Base-by-base conservation (phyloP, 768 basidiomycete species). In the Suillus clintonianus region DNA sequence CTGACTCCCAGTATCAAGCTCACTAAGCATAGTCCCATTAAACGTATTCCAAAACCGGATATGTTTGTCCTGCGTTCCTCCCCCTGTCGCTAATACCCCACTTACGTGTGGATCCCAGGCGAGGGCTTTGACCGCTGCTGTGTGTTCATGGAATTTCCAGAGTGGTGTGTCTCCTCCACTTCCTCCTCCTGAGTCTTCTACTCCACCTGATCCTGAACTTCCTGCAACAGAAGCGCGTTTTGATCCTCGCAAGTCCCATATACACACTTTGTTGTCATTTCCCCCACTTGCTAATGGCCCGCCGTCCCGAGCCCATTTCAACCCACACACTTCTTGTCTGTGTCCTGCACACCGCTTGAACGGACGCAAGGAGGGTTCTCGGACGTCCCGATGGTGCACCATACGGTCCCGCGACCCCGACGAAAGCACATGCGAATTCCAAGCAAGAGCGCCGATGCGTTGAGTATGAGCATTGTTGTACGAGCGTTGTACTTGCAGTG, bases 41-140 rank as follows among this genome's bases (percentile, higher is more conserved):
- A 86, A 80, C 8, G 91, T 92, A 73, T 99, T 99, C 97, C 97
- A 99, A 73, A 97, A 98, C 63, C 96, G 82, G 51, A 99, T 95
- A 72, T 95, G 97, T 77, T 96, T 97, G 74, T 99, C 97, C 69
- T 97, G 95, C n/a, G 97, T 99, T 9, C 97, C 97, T 11, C 97
- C 97, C 6, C 97, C 97, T 8, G 92, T 95, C 1, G 97, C 97
- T 39, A 99, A 79, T 2, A 98, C 84, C 1, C 95, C 95, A 13
- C 89, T 81, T 51, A 97, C 84, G 77, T 99, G 97, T 7, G 97
- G 96, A 75, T 95, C 96, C 97, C 97, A 99, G 7, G 97, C 95
- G 34, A 99, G 89, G 6, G 97, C 97, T 71, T 99, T 99, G 61
- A 99, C 97, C 4, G 97, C 97, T 2, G 97, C 97, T 3, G 90